These are phyloP conservation scores for Diaporthe citri DNA, from an alignment of 2,329 filamentous ascomycete species.

Conservation along the genomic window DNA sequence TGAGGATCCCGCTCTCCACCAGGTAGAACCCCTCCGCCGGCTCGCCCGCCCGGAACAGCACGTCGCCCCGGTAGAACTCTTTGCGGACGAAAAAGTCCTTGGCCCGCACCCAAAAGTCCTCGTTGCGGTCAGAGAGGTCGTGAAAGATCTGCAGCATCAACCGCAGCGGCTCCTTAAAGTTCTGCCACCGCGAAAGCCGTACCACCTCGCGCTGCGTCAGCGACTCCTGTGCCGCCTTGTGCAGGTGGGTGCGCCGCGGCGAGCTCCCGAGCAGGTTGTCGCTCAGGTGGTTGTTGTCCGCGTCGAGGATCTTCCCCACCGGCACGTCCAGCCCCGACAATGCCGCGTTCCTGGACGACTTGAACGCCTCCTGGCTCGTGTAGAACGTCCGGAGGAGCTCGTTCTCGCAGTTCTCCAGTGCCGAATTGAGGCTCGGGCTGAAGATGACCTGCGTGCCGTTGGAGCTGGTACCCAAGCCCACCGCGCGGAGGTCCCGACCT, in stretches of 20 bases:
- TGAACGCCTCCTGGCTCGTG: constrained; percentile 72
- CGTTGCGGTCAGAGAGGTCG: constrained; percentile 84
- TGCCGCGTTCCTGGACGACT: constrained; percentile 57
- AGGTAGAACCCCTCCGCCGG: constrained; percentile 88
- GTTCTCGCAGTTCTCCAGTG: constrained; percentile 94
- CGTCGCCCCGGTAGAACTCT: constrained; percentile 75
- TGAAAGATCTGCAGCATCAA: constrained; percentile 97
- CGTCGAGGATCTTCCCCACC: constrained; percentile 59
- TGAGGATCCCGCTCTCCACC: constrained; percentile 87
- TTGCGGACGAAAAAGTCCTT: constrained; percentile 80
- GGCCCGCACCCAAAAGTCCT: constrained; percentile 94
- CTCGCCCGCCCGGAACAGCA: constrained; percentile 85
- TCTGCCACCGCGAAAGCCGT: constrained; percentile 78
- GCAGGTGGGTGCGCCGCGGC: constrained; percentile 82
- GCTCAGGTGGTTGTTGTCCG: constrained; percentile 52
- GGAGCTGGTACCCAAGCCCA: constrained; percentile 77
- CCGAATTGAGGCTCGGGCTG: constrained; percentile 91
- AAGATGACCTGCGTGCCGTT: constrained; percentile 81
- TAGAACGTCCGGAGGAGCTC: constrained; percentile 88
- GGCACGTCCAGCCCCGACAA: constrained; percentile 64
- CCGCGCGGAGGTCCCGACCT: constrained; percentile 82
- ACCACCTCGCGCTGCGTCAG: constrained; percentile 75
- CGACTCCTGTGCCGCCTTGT: constrained; percentile 81
- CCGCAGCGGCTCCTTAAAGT: constrained; percentile 89
- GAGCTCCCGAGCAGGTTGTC: constrained; percentile 74